Base-by-base conservation (phyloP, 495 filamentous ascomycete species). In the Xeromyces bisporus region DNA sequence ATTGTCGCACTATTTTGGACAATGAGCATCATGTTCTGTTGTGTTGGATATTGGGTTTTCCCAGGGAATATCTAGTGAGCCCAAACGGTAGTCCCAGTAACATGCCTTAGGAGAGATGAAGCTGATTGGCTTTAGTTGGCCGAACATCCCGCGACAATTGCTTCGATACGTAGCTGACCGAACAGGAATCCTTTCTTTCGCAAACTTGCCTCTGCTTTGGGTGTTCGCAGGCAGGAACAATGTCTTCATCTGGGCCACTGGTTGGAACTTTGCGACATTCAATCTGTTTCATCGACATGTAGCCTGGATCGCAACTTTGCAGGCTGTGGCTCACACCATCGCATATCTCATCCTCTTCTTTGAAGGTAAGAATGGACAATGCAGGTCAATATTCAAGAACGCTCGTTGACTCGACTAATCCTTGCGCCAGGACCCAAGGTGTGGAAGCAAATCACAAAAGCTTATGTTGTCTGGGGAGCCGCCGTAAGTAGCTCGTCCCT, bases 281-380 rank as follows among this genome's bases (percentile, higher is more conserved):
- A 64, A 66, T 27, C 41, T 66, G 2, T 67, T 71, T 18, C 69
- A 72, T 50, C 65, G 66, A 10, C 65, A 67, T 57, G 51, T 69
- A 16, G 68, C 68, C 3, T 51, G 65, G 32, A 53, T 70, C 5
- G 64, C 66, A 2, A 67, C 64, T 3, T 20, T 69, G 14, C 57
- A 71, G 41, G 69, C 55, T 1, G 37, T 62, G 7, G 46, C 62
- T 2, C 68, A 73, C 42, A 52, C 55, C 0, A 2, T 47, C 11
- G 29, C 52, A 2, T 62, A 62, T 26, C 6, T 50, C 0, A 34
- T 53, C 1, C 38, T 59, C 6, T 55, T 50, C 18, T 32, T 48
- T 15, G 37, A 41, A 32, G 36, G 56, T 58, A 37, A 33, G n/a
- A n/a, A n/a, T n/a, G n/a, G n/a, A n/a, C n/a, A n/a, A n/a, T n/a